phyloP scores from a whole-genome alignment of 495 filamentous ascomycete species.

The Tricharina praecox region DNA sequence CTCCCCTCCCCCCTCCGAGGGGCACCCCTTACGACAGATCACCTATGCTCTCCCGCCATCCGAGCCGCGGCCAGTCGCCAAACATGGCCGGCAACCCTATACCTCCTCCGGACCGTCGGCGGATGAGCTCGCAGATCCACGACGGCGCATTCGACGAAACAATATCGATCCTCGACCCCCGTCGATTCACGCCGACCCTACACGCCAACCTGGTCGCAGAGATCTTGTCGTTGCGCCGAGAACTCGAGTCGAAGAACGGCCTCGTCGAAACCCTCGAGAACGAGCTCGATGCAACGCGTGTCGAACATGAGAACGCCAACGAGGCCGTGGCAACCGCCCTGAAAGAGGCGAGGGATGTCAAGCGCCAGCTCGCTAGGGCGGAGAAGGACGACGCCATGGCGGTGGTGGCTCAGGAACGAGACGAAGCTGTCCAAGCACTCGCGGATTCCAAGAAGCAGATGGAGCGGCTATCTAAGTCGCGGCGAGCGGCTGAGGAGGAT shows the following conservation, averaged over 20 bases:
- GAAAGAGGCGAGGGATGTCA: slow-evolving; percentile 63
- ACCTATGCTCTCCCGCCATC: slow-evolving; percentile 32
- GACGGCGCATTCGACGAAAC: slow-evolving; percentile 48
- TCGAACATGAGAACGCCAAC: slow-evolving; percentile 55
- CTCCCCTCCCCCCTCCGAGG: slow-evolving; percentile 22
- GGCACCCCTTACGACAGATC: slow-evolving; percentile 22
- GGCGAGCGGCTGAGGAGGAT: slow-evolving; percentile 70
- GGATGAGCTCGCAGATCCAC: slow-evolving; percentile 26
- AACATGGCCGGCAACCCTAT: slow-evolving; percentile 24
- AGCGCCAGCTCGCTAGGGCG: slow-evolving; percentile 65
- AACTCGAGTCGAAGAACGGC: slow-evolving; percentile 72
- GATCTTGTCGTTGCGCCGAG: slow-evolving; percentile 70
- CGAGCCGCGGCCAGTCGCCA: slow-evolving; percentile 45
- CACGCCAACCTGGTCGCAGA: slow-evolving; percentile 91
- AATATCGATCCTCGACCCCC: slow-evolving; percentile 66
- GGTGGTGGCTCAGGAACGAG: slow-evolving; percentile 68
- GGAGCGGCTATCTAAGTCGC: slow-evolving; percentile 59
- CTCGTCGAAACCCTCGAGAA: slow-evolving; percentile 70
- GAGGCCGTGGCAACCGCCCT: slow-evolving; percentile 41
- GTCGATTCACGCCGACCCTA: slow-evolving; percentile 83
- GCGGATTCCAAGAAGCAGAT: slow-evolving; percentile 61
- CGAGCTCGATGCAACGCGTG: slow-evolving; percentile 48
- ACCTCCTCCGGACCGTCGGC: slow-evolving; percentile 26
- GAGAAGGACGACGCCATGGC: slow-evolving; percentile 77
- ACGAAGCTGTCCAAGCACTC: slow-evolving; percentile 60